Base-by-base conservation (phyloP, 1,284 basidiomycete genomes). In the Kalmanozyma brasiliensis region DNA sequence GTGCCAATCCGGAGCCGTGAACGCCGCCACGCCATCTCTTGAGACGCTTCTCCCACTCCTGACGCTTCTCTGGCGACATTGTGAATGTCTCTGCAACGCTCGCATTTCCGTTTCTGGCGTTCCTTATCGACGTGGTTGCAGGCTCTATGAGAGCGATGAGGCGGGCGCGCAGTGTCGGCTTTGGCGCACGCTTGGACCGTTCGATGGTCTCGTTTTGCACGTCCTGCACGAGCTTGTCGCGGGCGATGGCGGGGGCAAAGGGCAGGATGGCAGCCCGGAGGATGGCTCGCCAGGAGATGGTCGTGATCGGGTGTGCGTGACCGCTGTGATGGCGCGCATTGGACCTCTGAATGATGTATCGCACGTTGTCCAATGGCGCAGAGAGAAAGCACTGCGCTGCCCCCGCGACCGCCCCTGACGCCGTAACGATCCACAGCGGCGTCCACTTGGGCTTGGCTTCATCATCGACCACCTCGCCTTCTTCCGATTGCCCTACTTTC, bases 311-410 rank as follows among this genome's bases (percentile, higher is more conserved):
- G n/a, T 46, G 33, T 2, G 48, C 34, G 23, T 32, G 22, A 2
- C 24, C 26, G 0, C 48, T 32, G 29, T 46, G 44, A 19, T 30
- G 46, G 37, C 55, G 41, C 32, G 48, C 26, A 30, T 46, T 36
- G 52, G 35, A 0, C 34, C 52, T n/a, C 62, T 58, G 24, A 74
- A 84, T 69, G 17, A 84, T 74, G 20, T 83, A 71, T 14, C 83
- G 79, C 11, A 84, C 81, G 42, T 84, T 84, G 67, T 84, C 83
- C 14, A 84, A 76, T 0, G 83, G 83, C 0, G 83, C 81, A 2
- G 82, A 82, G 22, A 84, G 76, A 46, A 83, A 67, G 24, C 82
- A 82, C 57, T 84, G 83, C 0, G 82, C 80, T 1, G 81, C 80
- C 1, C 83, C 83, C 5, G 83, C 83, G 6, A 78, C 53, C 1